Evolutionary conservation across 2,329 filamentous ascomycete genomes (phyloP), one percentile per base, ranked within the genome.

Genomic region (Cladosporium sp.): DNA sequence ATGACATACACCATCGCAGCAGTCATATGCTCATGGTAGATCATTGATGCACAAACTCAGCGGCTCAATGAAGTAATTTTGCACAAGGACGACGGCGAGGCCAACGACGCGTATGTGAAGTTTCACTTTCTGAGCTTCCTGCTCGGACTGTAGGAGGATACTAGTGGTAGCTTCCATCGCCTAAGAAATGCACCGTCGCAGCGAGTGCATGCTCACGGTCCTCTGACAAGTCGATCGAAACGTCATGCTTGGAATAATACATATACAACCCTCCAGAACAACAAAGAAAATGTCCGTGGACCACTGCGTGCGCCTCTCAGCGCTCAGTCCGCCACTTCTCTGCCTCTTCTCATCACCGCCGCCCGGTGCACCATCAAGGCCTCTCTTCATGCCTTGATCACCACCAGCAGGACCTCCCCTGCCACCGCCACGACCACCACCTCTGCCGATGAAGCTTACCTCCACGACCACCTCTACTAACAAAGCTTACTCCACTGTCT

Each of bases 401-500:
- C 17, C 45, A 17, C n/a, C n/a, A n/a, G n/a, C 54, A 15, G 19
- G 42, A 13, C 35, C 45, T 24, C 39, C 54, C 34, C 51, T 32
- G 10, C 51, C 36, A 15, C 63, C 62, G 9, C 67, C 68, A 32
- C 58, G 57, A 2, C n/a, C n/a, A n/a, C n/a, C n/a, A n/a, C 66
- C 56, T 28, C 62, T 59, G 20, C 47, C 47, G 12, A 50, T 50
- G 32, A 37, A 35, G 47, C 32, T n/a, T n/a, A n/a, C n/a, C n/a
- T n/a, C n/a, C n/a, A n/a, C n/a, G n/a, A n/a, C n/a, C n/a, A n/a
- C n/a, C n/a, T n/a, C n/a, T n/a, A n/a, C n/a, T n/a, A n/a, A n/a
- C n/a, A n/a, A n/a, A n/a, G n/a, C n/a, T 50, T 32, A 10, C 28
- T 15, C 47, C 32, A 12, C 55, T 56, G 19, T 60, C 63, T 49